Base-by-base conservation (phyloP, 2,329 filamentous ascomycete genomes). In the Calycina herbarum region DNA sequence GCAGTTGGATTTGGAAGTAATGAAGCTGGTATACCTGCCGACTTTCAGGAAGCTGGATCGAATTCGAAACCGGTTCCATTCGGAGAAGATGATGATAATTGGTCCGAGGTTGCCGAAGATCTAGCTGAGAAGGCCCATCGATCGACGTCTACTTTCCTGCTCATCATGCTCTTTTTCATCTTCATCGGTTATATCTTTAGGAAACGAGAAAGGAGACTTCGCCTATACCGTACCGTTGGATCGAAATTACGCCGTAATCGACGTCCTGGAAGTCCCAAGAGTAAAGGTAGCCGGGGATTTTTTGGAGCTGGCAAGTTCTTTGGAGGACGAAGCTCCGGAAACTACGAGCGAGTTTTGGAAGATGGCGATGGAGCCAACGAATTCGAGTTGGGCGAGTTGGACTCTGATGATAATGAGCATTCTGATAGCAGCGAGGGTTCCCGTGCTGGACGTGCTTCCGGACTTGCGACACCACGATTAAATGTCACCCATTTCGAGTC, bases 1-100 rank as follows among this genome's bases (percentile, higher is more conserved):
- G 92, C 94, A 0, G 95, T 99, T 10, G 95, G 95, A 0, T 98
- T 98, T 75, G 95, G 95, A 65, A 93, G 89, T 78, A 99, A 99
- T 81, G 81, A 48, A 82, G 82, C 7, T 20, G 71, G 67, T 5
- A 83, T 89, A 2, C 89, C 92, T 0, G 75, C 82, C 3, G 93
- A 97, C 75, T 99, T 97, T 76, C 92, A 97, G 77, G 88, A 89
- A 73, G 92, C 94, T 0, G 90, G 90, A 10, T 89, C 88, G 4
- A 80, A 76, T 63, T 71, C 76, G 0, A 67, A 69, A 24, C 72
- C 71, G 0, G 67, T 74, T 17, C 71, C 73, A 1, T 61, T 76
- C 66, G 71, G 82, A 58, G 83, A 87, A 61, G 85, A 87, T 61
- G 84, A 87, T 62, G 84, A 87, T 62, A 83, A 86, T 61, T 87